Evolutionary conservation across 345 rosid species (phyloP).

Genomic region (Eucalyptus grandis): DNA sequence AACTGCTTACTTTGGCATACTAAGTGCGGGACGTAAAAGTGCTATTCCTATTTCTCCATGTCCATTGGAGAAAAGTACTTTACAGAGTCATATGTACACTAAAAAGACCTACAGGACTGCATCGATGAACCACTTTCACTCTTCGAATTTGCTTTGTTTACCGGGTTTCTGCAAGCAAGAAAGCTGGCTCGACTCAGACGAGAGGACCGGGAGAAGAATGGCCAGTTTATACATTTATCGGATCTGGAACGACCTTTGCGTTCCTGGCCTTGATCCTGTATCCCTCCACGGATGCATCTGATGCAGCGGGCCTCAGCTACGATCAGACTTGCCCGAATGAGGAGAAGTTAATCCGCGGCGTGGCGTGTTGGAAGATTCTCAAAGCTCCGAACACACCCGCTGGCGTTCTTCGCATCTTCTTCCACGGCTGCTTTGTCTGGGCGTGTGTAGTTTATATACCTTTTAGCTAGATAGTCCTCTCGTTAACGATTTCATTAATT

Average conservation of each 20-base stretch:
- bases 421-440: background rate
- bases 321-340: background rate
- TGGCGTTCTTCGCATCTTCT: background rate
- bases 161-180: background rate
- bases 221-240: background rate
- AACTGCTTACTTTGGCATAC: background rate
- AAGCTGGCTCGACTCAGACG: background rate
- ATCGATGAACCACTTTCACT: background rate
- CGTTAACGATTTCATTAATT: too few species aligned
- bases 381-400: background rate
- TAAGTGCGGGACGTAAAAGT: background rate
- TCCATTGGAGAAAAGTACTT: background rate
- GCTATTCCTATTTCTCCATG: background rate
- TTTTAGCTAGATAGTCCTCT: background rate
- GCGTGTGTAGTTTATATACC: background rate
- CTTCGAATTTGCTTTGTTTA: background rate
- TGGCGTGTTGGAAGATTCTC: background rate
- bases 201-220: background rate
- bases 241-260: background rate
- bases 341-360: background rate
- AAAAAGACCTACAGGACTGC: background rate
- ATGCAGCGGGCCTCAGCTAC: background rate
- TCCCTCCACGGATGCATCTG: background rate
- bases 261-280: background rate
- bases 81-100: background rate